phyloP scores from a whole-genome alignment of 805 yeast genomes.

The Cyberlindnera suaveolens region DNA sequence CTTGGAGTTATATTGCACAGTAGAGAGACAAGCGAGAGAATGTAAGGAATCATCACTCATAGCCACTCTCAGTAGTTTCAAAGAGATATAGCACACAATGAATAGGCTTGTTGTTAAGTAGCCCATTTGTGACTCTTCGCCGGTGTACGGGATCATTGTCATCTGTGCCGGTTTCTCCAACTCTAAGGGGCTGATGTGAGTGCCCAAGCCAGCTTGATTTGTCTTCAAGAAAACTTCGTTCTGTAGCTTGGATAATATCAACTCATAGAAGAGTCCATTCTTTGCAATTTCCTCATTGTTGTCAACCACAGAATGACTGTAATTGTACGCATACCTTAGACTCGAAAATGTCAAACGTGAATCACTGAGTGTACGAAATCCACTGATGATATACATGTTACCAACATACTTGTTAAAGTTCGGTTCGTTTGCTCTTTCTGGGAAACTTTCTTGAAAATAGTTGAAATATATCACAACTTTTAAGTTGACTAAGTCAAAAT shows the following conservation, averaged over 20 bases:
- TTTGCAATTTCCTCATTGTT: constrained; percentile 19
- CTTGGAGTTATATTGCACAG: constrained; percentile 18
- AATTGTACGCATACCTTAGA: constrained; percentile 18
- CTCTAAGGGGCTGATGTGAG: constrained; percentile 14
- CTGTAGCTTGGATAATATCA: constrained; percentile 18
- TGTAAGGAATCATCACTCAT: constrained; percentile 18
- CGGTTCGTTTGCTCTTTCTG: constrained; percentile 20
- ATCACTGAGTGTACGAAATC: constrained; percentile 16
- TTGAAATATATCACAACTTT: constrained; percentile 16
- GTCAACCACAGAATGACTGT: constrained; percentile 19
- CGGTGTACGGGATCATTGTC: constrained; percentile 18
- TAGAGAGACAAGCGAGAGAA: constrained; percentile 15
- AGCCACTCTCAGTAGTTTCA: constrained; percentile 17
- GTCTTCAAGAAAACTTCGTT: constrained; percentile 17
- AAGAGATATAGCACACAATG: constrained; percentile 16
- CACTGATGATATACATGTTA: constrained; percentile 16
- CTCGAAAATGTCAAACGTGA: constrained; percentile 16
- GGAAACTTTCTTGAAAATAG: constrained; percentile 20
- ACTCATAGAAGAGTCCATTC: constrained; percentile 18
- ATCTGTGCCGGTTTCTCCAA: constrained; percentile 18
- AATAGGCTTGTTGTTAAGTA: constrained; percentile 17
- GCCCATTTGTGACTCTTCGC: constrained; percentile 15
- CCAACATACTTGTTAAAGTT: constrained; percentile 23
- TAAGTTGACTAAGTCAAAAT: constrained; percentile 11
- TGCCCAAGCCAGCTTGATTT: constrained; percentile 19